phyloP scores from a whole-genome alignment of 2,329 filamentous ascomycete species.

The Exophiala viscosa region DNA sequence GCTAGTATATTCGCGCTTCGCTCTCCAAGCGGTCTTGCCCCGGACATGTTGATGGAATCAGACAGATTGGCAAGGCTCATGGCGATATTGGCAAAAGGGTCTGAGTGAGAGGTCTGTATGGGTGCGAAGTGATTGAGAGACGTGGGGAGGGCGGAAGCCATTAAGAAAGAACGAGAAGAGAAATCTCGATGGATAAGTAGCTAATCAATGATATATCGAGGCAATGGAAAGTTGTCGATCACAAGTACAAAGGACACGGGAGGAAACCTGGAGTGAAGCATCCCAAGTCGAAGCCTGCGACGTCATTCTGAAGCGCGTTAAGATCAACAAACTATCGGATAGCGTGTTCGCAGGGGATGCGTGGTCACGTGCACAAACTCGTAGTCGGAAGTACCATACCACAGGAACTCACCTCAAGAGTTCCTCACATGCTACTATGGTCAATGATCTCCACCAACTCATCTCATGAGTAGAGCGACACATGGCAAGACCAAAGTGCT shows the following conservation, averaged over 20 bases:
- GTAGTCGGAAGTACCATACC: too few relatives aligned
- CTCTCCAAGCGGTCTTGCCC: background rate
- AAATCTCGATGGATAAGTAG: background rate
- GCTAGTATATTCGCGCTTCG: conserved; percentile 1
- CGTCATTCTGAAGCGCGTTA: background rate
- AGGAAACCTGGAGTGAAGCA: too few relatives aligned
- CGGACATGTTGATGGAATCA: background rate
- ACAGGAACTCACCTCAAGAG: too few relatives aligned
- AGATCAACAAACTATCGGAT: background rate
- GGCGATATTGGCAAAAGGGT: background rate
- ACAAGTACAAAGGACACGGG: background rate
- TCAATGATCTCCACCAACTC: too few relatives aligned
- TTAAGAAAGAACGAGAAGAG: background rate
- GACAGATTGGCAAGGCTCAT: background rate
- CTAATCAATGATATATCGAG: background rate
- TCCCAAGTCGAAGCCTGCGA: too few relatives aligned
- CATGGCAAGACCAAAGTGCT: too few relatives aligned
- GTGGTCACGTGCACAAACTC: background rate
- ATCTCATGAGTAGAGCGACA: too few relatives aligned
- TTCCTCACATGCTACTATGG: too few relatives aligned
- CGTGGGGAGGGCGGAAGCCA: background rate
- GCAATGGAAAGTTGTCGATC: background rate
- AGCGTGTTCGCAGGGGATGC: background rate
- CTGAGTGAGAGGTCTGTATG: background rate
- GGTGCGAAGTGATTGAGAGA: background rate